Evolutionary conservation across 768 basidiomycete species (phyloP).

Genomic region (Termitomyces sp.): DNA sequence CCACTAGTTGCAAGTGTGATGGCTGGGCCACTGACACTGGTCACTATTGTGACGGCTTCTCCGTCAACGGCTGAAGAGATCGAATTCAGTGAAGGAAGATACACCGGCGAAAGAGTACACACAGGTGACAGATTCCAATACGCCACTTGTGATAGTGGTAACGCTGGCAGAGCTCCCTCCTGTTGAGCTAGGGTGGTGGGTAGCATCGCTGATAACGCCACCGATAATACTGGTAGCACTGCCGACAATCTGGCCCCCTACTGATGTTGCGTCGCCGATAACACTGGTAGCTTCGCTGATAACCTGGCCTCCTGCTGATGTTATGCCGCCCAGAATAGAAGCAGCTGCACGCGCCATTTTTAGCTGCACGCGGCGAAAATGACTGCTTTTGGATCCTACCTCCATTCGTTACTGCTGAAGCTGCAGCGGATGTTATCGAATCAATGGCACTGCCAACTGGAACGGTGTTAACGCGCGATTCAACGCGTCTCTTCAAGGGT

Average conservation of each 20-base stretch:
- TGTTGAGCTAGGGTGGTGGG: too few relatives aligned
- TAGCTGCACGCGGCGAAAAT: neutral
- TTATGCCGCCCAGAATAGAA: too few relatives aligned
- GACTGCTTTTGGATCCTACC: constrained; percentile 16
- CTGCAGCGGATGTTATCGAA: constrained; percentile 31
- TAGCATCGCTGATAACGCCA: constrained; percentile 23
- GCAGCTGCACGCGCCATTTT: constrained; percentile 20
- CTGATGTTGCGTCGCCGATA: constrained; percentile 20
- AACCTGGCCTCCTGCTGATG: constrained; percentile 18
- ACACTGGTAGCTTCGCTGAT: too few relatives aligned
- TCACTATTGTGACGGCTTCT: constrained; percentile 47
- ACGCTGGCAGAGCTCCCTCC: too few relatives aligned
- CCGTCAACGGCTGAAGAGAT: constrained; percentile 46
- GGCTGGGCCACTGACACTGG: constrained; percentile 52
- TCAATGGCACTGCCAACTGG: constrained; percentile 34
- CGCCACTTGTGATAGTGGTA: constrained; percentile 23
- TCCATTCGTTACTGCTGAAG: constrained; percentile 22
- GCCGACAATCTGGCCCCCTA: too few relatives aligned
- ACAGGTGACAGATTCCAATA: constrained; percentile 38
- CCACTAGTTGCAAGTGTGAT: constrained; percentile 50
- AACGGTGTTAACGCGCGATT: neutral
- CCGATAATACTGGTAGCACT: too few relatives aligned
- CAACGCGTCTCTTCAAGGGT: neutral
- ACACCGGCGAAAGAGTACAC: neutral
- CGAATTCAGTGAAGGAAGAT: constrained; percentile 16